A percentile compares a stretch with the other conserved stretches of the same genome.
Evolutionary conservation across 2,329 filamentous ascomycete genomes (phyloP).

Genomic region (Hymenoscyphus scutula): DNA sequence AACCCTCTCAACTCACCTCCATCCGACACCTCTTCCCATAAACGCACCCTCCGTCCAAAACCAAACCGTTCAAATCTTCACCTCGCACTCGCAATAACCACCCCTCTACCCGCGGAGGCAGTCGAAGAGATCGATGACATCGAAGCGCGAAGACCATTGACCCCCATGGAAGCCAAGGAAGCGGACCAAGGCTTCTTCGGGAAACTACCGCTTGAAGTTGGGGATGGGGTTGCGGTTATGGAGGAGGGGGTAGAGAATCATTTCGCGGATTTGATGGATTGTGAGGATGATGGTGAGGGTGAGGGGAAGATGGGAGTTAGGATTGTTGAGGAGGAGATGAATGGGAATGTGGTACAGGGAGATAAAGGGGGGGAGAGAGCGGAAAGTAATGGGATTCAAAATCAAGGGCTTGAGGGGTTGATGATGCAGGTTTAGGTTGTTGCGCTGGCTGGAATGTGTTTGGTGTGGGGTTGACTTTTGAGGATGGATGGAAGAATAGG

Average conservation of each 20-base stretch:
- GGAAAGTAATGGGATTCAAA: background rate
- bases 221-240: conserved; percentile 52
- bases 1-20: background rate
- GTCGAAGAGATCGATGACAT: conserved; percentile 14
- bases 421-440: background rate
- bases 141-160: conserved; percentile 13
- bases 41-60: background rate
- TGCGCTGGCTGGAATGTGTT: no score
- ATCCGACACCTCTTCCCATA: background rate
- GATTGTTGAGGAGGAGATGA: background rate
- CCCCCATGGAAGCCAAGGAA: conserved; percentile 37
- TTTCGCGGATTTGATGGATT: conserved; percentile 38
- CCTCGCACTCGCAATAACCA: conserved; percentile 1
- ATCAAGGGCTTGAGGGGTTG: background rate
- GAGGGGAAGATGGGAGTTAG: background rate
- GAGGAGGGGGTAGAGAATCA: conserved; percentile 54
- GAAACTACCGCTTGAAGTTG: conserved; percentile 46
- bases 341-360: no score
- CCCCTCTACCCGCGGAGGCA: background rate
- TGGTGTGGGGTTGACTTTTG: no score
- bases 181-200: conserved; percentile 37
- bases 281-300: background rate
- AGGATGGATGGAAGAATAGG: no score
- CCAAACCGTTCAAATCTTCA: background rate
- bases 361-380: background rate